These are phyloP conservation scores for Monilinia fructigena DNA, from an alignment of 2,329 filamentous ascomycete species.

Conservation along the genomic window DNA sequence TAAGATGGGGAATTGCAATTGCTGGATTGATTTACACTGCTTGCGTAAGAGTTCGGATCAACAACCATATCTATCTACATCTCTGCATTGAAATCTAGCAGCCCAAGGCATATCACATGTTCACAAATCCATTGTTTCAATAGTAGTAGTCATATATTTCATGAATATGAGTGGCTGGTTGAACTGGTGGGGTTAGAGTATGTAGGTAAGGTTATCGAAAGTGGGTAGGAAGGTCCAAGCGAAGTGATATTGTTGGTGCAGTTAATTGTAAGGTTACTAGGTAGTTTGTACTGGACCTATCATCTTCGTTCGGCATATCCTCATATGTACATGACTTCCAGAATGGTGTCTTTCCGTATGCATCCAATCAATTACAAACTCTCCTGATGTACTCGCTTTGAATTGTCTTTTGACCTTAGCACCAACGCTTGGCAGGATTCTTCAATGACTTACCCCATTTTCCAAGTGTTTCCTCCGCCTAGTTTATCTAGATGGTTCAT, in stretches of 20 bases:
- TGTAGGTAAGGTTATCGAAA: conserved; percentile 1
- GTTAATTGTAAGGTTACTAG: not conserved
- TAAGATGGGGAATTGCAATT: not conserved
- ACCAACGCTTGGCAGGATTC: too few species aligned
- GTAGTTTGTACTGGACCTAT: not conserved
- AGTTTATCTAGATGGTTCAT: too few species aligned
- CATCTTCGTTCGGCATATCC: not conserved
- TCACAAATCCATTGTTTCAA: not conserved
- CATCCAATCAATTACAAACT: too few species aligned
- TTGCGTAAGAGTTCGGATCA: not conserved
- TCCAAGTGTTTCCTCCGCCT: too few species aligned
- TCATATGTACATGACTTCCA: too few species aligned
- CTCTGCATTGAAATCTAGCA: not conserved
- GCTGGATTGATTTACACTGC: not conserved
- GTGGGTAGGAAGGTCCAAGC: conserved; percentile 13
- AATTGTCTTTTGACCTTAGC: too few species aligned
- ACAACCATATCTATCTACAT: not conserved
- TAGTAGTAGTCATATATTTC: not conserved
- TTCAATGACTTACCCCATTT: too few species aligned
- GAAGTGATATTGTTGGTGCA: not conserved
- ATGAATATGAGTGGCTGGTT: not conserved
- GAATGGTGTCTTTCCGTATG: too few species aligned
- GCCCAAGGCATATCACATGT: not conserved
- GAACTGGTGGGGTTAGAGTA: conserved; percentile 1
- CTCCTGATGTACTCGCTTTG: too few species aligned